A percentile compares a stretch with the other conserved stretches of the same genome.
These are phyloP conservation scores for Ceratocystis huliohia DNA, from an alignment of 2,329 filamentous ascomycete genomes.

Conservation along the genomic window DNA sequence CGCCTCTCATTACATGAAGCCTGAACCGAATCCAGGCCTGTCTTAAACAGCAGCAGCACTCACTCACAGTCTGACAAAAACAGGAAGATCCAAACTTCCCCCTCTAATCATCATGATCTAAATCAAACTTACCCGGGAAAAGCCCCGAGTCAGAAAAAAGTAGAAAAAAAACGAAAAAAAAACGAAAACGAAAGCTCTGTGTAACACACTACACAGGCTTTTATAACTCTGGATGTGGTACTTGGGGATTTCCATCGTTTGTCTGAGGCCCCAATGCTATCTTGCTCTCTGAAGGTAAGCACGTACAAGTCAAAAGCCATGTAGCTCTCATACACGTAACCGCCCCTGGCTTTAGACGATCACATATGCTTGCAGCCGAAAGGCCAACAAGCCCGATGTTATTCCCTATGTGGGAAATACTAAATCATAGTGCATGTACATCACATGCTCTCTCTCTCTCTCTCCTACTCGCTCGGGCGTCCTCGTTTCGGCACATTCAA, in stretches of 20 bases:
- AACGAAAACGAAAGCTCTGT: background rate
- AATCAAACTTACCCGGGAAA: background rate
- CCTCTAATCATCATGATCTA: background rate
- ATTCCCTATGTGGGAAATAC: background rate
- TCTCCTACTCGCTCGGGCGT: no score
- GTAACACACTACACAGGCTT: background rate
- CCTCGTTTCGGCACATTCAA: no score
- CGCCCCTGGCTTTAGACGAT: background rate
- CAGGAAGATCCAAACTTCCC: background rate
- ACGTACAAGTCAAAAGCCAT: no score
- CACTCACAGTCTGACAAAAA: background rate
- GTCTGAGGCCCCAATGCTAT: background rate
- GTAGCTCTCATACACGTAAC: no score
- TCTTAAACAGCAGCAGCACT: background rate
- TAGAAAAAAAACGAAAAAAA: no score
- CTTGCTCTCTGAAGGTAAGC: no score
- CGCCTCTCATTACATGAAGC: background rate
- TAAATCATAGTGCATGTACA: background rate
- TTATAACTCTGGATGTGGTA: background rate
- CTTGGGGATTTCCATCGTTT: background rate
- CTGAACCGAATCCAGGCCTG: background rate
- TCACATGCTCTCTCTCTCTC: background rate
- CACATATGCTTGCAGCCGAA: background rate
- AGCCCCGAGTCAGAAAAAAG: background rate
- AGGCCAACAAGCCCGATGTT: background rate